Evolutionary conservation across 306 rosid species (phyloP), one percentile per base, ranked within the genome.

Genomic region (Inga laurina): DNA sequence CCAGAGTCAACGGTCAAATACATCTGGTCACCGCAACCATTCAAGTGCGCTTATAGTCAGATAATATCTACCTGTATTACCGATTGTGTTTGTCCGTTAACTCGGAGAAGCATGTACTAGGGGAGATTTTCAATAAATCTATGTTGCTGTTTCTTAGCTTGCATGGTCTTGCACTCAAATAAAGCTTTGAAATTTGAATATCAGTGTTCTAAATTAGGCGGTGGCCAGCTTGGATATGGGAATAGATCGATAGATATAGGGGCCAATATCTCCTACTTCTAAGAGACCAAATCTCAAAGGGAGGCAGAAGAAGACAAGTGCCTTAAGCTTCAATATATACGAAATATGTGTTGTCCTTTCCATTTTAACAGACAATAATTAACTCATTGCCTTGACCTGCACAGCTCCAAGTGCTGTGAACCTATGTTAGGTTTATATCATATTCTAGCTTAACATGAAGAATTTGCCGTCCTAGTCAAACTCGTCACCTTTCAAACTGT

Each of bases 1-100:
- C 74, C 10, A 82, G 54, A 54, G 86, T 87, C 82, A 84, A 87
- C 62, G 83, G 86, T 82, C 81, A 82, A 82, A 76, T 43, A 46
- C 37, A 76, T 81, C 35, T 13, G 83, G 76, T 62, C 81, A 70
- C 76, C 76, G 75, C 49, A 54, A 70, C 82, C 88, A 84, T 75
- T 70, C 78, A 75, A 85, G 76, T 87, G 82, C 83, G 70, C 65
- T 59, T 64, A 70, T 80, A 85, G 86, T 85, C 77, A 81, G 81
- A 84, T 80, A 82, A 65, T 14, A 48, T 77, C 81, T 22, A 43
- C 80, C 77, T 56, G 69, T 32, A 73, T 77, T 45, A 51, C 77
- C 84, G 52, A 69, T 68, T 14, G 27, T 16, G 27, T 83, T 75
- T 82, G 76, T 81, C 82, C 51, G 49, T 81, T 52, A 82, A 82